Evolutionary conservation across 1,139 yeast genomes (phyloP).

Genomic region (Hansenula lynferdii): DNA sequence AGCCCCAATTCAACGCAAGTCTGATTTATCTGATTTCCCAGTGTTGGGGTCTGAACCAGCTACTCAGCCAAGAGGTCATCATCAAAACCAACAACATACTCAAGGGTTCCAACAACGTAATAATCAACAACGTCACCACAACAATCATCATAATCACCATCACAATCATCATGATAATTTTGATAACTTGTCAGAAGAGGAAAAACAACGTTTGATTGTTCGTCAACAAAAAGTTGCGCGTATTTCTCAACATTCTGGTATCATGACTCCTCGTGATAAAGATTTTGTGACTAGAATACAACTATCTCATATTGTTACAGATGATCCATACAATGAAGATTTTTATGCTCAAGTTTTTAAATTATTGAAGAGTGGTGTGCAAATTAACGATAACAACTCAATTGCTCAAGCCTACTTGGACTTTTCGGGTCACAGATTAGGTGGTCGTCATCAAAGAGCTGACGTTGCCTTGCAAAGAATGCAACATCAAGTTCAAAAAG

Average conservation of each 20-base stretch:
- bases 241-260: slow-evolving; percentile 80
- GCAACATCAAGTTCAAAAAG: slow-evolving; percentile 98
- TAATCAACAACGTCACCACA: slow-evolving; percentile 16
- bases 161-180: slow-evolving; percentile 22
- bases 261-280: slow-evolving; percentile 96
- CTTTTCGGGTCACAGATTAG: slow-evolving; percentile 87
- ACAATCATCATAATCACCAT: too few species aligned
- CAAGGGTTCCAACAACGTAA: slow-evolving; percentile 5
- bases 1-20: slow-evolving; percentile 12
- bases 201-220: slow-evolving; percentile 49
- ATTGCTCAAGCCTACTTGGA: slow-evolving; percentile 95
- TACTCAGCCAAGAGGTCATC: slow-evolving; percentile 7
- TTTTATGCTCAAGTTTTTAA: slow-evolving; percentile 93
- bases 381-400: slow-evolving; percentile 44
- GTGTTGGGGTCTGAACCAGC: slow-evolving; percentile 43
- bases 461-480: slow-evolving; percentile 94
- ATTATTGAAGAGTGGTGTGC: slow-evolving; percentile 62
- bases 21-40: slow-evolving; percentile 45
- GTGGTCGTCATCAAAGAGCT: slow-evolving; percentile 86
- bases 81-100: slow-evolving; percentile 24
- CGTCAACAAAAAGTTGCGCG: slow-evolving; percentile 80
- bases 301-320: slow-evolving; percentile 92
- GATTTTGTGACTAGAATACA: slow-evolving; percentile 94
- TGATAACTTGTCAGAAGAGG: slow-evolving; percentile 41
- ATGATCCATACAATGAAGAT: slow-evolving; percentile 96